Base-by-base conservation (phyloP, 805 yeast genomes). In the Monosporozyma aerobia region DNA sequence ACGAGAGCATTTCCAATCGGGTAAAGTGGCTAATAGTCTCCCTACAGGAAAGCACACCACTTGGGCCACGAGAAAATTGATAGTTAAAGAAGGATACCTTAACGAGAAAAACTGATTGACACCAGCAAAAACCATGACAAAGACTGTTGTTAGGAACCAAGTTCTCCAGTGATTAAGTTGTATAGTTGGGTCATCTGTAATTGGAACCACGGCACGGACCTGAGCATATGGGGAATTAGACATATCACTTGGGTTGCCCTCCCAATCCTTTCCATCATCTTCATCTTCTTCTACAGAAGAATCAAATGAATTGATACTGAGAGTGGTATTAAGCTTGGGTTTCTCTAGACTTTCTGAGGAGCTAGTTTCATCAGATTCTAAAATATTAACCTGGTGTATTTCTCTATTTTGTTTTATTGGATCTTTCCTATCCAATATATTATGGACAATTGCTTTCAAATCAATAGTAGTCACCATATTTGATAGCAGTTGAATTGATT, bases 131-230 rank as follows among this genome's bases (percentile, higher is more conserved):
- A 80, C 66, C 22, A 79, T 71, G 41, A 78, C 74, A 63, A 79
- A 76, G 10, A 77, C 58, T 29, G 79, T 63, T 25, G 78, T 79
- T 53, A 79, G 57, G 46, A 73, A 64, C 82, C 82, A 79, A 51
- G 79, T 76, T 69, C 83, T 74, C 65, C 80, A 69, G 49, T 81
- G 79, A 58, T 77, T 78, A 54, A 77, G 75, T 5, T 73, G 73
- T 22, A 77, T 62, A 3, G 72, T 56, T 0, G 77, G 74, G 63
- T 80, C 83, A 61, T 79, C 84, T 9, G 68, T 63, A 9, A 77
- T 72, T 7, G 81, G 77, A 39, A 80, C 80, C 9, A 80, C 77
- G 25, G 82, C 78, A 67, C 84, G 73, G 48, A 79, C 84, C 60
- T 79, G 83, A 1, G 82, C 79, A 56, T 77, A 78, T 5, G 67